Conservation (phyloP, 495 filamentous ascomycete genomes). For the Neurospora sp. region DNA sequence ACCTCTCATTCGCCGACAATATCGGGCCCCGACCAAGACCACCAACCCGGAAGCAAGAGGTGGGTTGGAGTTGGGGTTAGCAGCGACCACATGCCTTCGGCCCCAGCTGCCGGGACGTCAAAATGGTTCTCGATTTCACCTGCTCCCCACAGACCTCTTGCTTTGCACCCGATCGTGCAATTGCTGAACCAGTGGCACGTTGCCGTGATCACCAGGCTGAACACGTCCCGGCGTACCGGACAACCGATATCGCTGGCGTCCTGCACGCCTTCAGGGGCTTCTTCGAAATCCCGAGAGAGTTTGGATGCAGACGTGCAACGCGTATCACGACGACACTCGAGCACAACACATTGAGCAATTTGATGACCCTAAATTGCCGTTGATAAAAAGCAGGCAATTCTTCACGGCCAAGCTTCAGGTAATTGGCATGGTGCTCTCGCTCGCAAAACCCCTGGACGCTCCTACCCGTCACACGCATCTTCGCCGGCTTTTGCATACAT, state of each 20-base stretch:
- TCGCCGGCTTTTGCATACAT: not conserved
- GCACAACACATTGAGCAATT: not conserved
- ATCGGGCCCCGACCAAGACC: slow-evolving; percentile 12
- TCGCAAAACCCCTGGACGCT: not conserved
- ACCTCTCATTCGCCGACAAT: slow-evolving; percentile 18
- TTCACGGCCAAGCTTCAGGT: not conserved
- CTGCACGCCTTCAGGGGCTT: slow-evolving; percentile 4
- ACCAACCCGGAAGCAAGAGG: slow-evolving; percentile 3
- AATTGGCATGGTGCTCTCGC: not conserved
- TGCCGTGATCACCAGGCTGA: not conserved
- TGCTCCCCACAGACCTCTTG: slow-evolving; percentile 1
- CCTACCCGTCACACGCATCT: not conserved
- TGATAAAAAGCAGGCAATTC: not conserved
- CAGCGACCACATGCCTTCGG: not conserved
- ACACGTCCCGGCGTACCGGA: not conserved
- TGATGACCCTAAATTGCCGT: not conserved
- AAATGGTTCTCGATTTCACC: slow-evolving; percentile 3
- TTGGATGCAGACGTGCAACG: not conserved
- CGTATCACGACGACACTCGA: not conserved
- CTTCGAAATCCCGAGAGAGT: slow-evolving; percentile 1
- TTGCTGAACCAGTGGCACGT: slow-evolving; percentile 4
- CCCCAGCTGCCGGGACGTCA: not conserved
- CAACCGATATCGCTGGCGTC: slow-evolving; percentile 15
- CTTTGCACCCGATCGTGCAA: slow-evolving; percentile 4
- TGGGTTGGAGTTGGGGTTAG: not conserved